Conservation (phyloP, 257 asterid species). For the Sherardia arvensis region DNA sequence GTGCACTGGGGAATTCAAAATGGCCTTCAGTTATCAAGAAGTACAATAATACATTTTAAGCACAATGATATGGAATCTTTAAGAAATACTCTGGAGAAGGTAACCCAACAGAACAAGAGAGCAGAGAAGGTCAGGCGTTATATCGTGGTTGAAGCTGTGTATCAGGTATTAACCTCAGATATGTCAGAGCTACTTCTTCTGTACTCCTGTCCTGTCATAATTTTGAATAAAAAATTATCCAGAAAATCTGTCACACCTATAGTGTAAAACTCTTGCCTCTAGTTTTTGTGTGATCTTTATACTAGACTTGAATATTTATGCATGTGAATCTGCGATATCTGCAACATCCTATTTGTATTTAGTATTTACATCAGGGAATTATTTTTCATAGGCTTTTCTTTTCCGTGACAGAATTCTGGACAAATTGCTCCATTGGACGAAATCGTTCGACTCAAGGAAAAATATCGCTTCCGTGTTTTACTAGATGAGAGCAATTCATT, state of each 20-base stretch:
- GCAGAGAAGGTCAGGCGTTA: slow-evolving; percentile 90
- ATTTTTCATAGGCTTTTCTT: slow-evolving; percentile 4
- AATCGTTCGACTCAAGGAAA: slow-evolving; percentile 73
- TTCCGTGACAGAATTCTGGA: slow-evolving; percentile 69
- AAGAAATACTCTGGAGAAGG: slow-evolving; percentile 51
- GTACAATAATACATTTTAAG: slow-evolving; percentile 77
- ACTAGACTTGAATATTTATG: not conserved
- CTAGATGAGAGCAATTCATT: slow-evolving; percentile 88
- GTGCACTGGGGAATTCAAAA: slow-evolving; percentile 97
- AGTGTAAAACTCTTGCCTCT: not conserved
- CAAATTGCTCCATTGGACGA: slow-evolving; percentile 87
- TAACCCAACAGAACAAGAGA: slow-evolving; percentile 61
- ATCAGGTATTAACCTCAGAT: slow-evolving; percentile 54
- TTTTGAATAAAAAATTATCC: not conserved
- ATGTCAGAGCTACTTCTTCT: not conserved
- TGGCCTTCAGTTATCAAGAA: slow-evolving; percentile 94
- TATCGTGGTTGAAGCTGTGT: slow-evolving; percentile 85
- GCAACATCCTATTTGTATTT: not conserved
- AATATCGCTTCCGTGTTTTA: slow-evolving; percentile 74
- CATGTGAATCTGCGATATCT: not conserved
- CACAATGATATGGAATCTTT: slow-evolving; percentile 83
- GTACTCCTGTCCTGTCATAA: not conserved
- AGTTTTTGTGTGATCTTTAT: no score
- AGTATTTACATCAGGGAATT: not conserved
- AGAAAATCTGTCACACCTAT: not conserved